Percentiles rank a stretch among this genome's conserved stretches.
Evolutionary conservation across 257 asterid species (phyloP).

Genomic region (Lavandula angustifolia): DNA sequence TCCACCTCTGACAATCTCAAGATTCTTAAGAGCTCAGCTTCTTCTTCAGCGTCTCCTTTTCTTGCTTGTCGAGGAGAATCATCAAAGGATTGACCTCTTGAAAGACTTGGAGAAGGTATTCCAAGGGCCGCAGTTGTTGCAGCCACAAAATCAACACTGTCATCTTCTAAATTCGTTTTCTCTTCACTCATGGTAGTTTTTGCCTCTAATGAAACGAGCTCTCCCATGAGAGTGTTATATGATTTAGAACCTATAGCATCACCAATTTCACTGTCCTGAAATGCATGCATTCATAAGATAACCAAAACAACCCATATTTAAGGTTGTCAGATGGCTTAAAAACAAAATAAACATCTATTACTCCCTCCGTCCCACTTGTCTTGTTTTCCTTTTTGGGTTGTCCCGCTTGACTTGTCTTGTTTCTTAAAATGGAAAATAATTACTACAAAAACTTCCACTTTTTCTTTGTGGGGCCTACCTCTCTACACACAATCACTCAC

Average conservation of each 20-base stretch:
- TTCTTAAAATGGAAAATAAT: no score
- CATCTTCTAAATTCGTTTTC: constrained; percentile 55
- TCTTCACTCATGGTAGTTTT: constrained; percentile 47
- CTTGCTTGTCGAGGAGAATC: constrained; percentile 58
- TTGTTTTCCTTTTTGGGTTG: no score
- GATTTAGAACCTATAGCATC: constrained; percentile 86
- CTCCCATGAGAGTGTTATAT: constrained; percentile 84
- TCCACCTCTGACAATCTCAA: constrained; percentile 65
- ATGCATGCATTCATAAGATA: constrained; percentile 28
- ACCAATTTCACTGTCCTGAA: constrained; percentile 75
- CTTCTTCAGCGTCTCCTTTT: constrained; percentile 88
- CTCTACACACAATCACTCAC: no score
- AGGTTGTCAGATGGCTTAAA: neutral
- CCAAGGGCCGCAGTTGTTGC: constrained; percentile 96
- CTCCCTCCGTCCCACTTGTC: no score
- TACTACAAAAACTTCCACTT: no score
- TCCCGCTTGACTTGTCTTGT: no score
- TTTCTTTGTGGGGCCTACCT: no score
- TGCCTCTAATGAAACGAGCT: constrained; percentile 81
- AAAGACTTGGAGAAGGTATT: constrained; percentile 90
- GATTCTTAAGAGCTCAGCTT: constrained; percentile 60
- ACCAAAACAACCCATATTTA: neutral
- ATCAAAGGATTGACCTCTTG: constrained; percentile 76
- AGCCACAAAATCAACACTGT: constrained; percentile 87
- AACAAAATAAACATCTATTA: neutral